These are phyloP conservation scores for Neocallimastix lanati DNA, from an alignment of 192 early-diverging fungal genomes.

Conservation along the genomic window DNA sequence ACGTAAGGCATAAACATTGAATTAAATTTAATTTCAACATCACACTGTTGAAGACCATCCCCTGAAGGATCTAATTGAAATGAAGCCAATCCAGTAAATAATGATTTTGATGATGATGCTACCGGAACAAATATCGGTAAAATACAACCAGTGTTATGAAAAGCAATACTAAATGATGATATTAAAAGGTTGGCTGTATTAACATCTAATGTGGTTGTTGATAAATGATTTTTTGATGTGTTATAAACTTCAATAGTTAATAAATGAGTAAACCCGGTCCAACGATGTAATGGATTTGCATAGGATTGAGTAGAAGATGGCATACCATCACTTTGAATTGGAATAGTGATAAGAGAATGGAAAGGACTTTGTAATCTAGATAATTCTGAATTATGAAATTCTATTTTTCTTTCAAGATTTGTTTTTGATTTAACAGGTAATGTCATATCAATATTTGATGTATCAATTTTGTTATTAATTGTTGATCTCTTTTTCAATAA, in stretches of 20 bases:
- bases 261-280: neutral
- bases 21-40: neutral
- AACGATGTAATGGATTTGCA: neutral
- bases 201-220: neutral
- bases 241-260: neutral
- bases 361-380: neutral
- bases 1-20: neutral
- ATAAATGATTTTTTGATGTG: neutral
- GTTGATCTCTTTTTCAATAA: neutral
- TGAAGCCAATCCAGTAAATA: neutral
- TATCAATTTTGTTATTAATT: neutral
- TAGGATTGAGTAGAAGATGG: neutral
- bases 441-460: neutral
- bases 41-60: neutral
- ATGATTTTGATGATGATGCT: neutral
- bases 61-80: neutral
- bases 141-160: neutral
- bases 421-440: neutral
- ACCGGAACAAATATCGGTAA: neutral
- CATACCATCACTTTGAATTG: neutral
- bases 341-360: neutral
- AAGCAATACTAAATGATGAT: neutral
- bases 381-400: neutral
- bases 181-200: neutral
- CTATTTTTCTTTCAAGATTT: neutral